Percentiles rank a stretch among this genome's conserved stretches.
Conservation (phyloP, 2,329 filamentous ascomycete genomes). For the Drechmeria coniospora region DNA sequence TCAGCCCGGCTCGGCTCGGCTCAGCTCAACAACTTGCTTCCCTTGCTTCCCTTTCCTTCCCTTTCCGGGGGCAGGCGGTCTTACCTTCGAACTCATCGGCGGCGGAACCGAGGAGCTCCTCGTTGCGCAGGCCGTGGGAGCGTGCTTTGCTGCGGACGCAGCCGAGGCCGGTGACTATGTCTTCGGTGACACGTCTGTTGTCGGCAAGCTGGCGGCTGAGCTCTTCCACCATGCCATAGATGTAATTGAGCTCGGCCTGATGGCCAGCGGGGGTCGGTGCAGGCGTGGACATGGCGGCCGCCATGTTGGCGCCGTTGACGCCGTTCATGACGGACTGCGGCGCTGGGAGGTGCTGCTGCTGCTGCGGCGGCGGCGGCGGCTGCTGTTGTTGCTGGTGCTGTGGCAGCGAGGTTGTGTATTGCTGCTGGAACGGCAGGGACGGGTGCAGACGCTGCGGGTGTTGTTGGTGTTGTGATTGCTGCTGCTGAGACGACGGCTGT, state of each 20-base stretch:
- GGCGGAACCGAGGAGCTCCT: conserved; percentile 40
- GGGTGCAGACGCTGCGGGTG: conserved; percentile 6
- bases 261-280: conserved; percentile 51
- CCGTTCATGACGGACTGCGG: conserved; percentile 36
- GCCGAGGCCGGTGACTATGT: conserved; percentile 48
- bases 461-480: conserved; percentile 2
- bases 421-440: conserved; percentile 6
- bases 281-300: conserved; percentile 28
- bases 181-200: conserved; percentile 44
- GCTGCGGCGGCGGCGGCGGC: conserved; percentile 5
- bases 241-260: conserved; percentile 52
- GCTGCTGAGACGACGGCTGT: conserved; percentile 3
- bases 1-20: not conserved
- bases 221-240: conserved; percentile 53
- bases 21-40: no score
- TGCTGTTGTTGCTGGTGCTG: conserved; percentile 6
- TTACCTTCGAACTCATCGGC: conserved; percentile 42
- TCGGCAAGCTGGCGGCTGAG: conserved; percentile 47
- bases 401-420: conserved; percentile 3
- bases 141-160: conserved; percentile 42
- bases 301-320: conserved; percentile 30
- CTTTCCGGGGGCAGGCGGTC: conserved; percentile 4
- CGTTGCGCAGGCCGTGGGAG: conserved; percentile 36
- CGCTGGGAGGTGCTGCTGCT: conserved; percentile 7
- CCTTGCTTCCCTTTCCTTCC: no score